Evolutionary conservation across 495 filamentous ascomycete genomes (phyloP).

Genomic region (Podospora sp.): DNA sequence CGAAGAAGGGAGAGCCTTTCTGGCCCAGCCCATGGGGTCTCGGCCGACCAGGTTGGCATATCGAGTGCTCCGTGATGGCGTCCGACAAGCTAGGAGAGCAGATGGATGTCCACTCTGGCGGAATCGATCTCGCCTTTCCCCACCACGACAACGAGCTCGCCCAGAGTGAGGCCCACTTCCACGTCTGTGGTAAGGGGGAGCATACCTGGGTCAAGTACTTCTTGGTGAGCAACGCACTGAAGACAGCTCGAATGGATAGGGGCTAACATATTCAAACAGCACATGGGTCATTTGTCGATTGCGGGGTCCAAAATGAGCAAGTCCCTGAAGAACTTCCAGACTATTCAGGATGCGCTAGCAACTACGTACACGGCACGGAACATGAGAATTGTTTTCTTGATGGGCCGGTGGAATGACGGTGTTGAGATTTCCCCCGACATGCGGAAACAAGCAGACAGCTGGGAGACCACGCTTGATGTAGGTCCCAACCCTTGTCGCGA

Average conservation of each 20-base stretch:
- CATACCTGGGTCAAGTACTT: conserved; percentile 96
- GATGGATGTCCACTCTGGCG: conserved; percentile 93
- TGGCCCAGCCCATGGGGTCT: conserved; percentile 87
- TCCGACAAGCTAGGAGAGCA: conserved; percentile 76
- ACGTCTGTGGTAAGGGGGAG: conserved; percentile 49
- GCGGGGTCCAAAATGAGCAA: conserved; percentile 94
- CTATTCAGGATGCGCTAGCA: conserved; percentile 80
- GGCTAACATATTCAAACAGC: conserved; percentile 32
- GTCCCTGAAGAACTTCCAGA: conserved; percentile 95
- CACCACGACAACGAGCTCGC: conserved; percentile 97
- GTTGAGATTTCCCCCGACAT: conserved; percentile 89
- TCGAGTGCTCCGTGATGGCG: conserved; percentile 97
- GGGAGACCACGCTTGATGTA: conserved; percentile 78
- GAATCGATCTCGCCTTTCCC: conserved; percentile 90
- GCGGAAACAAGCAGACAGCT: conserved; percentile 67
- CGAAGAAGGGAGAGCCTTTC: conserved; percentile 86
- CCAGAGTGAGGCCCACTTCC: conserved; percentile 88
- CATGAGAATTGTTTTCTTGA: conserved; percentile 83
- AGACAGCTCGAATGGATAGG: background rate
- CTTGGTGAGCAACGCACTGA: conserved; percentile 40
- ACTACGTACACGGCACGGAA: conserved; percentile 76
- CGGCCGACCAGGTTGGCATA: conserved; percentile 94
- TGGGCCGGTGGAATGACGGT: conserved; percentile 86
- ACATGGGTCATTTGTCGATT: conserved; percentile 94
- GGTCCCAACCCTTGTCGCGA: conserved; percentile 24